These are phyloP conservation scores for Fragilariopsis cylindrus DNA, from an alignment of 108 stramenopile genomes.

Conservation along the genomic window DNA sequence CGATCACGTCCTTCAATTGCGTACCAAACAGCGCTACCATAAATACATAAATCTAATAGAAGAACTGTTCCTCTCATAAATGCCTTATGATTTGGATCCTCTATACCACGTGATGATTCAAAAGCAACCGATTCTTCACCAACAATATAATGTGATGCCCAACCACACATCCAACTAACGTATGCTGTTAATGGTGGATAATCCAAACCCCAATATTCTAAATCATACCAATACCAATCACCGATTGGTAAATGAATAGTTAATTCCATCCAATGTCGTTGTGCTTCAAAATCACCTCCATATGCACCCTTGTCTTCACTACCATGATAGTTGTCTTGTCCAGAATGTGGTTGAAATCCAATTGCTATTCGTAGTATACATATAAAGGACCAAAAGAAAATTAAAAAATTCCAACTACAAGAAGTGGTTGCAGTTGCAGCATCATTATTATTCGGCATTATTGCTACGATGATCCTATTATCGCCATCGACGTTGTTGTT, in stretches of 20 bases:
- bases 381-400: constrained; percentile 24
- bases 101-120: constrained; percentile 77
- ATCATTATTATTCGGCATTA: neutral
- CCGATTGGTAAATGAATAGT: constrained; percentile 76
- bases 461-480: neutral
- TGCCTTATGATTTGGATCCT: constrained; percentile 72
- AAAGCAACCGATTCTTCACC: constrained; percentile 64
- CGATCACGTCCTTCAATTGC: constrained; percentile 6
- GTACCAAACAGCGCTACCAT: constrained; percentile 55
- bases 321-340: constrained; percentile 83
- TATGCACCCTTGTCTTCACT: constrained; percentile 36
- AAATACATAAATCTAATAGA: constrained; percentile 60
- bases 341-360: constrained; percentile 75
- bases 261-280: constrained; percentile 98
- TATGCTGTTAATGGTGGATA: constrained; percentile 96
- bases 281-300: constrained; percentile 97
- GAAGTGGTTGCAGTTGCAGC: neutral
- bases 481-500: neutral
- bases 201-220: constrained; percentile 95
- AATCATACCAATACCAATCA: constrained; percentile 92
- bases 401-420: neutral
- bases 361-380: constrained; percentile 56
- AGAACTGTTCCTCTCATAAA: constrained; percentile 84
- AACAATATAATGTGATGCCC: constrained; percentile 53
- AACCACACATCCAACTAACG: constrained; percentile 67